Percentiles rank a stretch among this genome's conserved stretches.
These are phyloP conservation scores for Avena eriantha DNA, from an alignment of 176 grass and related monocot genomes.

Conservation along the genomic window DNA sequence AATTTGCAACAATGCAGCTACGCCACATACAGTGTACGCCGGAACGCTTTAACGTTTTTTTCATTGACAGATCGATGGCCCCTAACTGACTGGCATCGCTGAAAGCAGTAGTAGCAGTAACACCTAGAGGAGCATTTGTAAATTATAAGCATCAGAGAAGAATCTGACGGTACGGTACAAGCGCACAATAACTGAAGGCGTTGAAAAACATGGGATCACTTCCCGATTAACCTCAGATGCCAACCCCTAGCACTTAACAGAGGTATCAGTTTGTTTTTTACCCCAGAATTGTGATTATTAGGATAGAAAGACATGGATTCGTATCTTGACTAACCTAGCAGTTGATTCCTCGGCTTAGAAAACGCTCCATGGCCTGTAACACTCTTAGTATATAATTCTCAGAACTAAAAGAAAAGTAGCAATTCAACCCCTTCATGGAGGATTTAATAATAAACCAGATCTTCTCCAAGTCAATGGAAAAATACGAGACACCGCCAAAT, in stretches of 20 bases:
- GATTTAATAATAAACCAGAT: constrained; percentile 4
- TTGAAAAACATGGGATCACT: constrained; percentile 15
- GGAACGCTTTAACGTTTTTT: not conserved
- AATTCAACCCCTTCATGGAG: too few relatives aligned
- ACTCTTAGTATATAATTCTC: too few relatives aligned
- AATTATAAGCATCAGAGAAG: constrained; percentile 15
- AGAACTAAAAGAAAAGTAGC: too few relatives aligned
- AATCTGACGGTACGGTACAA: constrained; percentile 14
- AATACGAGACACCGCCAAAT: not conserved
- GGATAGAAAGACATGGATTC: not conserved
- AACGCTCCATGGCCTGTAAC: too few relatives aligned
- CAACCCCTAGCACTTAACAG: not conserved
- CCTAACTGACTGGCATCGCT: constrained; percentile 16
- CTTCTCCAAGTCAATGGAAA: constrained; percentile 25
- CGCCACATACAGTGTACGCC: not conserved
- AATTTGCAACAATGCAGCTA: not conserved
- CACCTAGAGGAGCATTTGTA: not conserved
- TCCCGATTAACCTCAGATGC: constrained; percentile 7
- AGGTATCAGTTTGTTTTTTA: not conserved
- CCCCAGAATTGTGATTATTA: not conserved
- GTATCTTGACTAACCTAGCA: too few relatives aligned
- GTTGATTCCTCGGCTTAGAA: too few relatives aligned
- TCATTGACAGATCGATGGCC: not conserved
- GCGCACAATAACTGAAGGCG: constrained; percentile 8
- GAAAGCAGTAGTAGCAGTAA: not conserved